Percentiles rank a stretch among this genome's conserved stretches.
phyloP scores from a whole-genome alignment of 108 stramenopile genomes.

The Cylindrotheca fusiformis region DNA sequence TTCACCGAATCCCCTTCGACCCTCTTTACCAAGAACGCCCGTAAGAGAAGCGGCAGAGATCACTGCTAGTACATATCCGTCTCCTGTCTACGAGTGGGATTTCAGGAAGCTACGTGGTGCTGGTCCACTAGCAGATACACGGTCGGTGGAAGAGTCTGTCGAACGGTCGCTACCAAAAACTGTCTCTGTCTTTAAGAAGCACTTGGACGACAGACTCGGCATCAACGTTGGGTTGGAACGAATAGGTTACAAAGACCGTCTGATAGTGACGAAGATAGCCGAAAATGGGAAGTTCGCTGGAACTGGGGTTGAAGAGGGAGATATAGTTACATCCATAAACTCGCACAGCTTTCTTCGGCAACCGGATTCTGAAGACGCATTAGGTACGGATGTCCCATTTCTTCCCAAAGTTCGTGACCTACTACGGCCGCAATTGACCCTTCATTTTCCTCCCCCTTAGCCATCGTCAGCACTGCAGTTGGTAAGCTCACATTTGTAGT shows the following conservation, averaged over 20 bases:
- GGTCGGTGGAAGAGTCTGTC: background rate
- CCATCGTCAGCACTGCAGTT: conserved; percentile 13
- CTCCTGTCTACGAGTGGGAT: background rate
- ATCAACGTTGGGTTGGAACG: conserved; percentile 13
- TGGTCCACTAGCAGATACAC: background rate
- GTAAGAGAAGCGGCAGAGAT: no score
- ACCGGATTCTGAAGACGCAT: conserved; percentile 14
- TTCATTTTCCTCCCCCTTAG: conserved; percentile 6
- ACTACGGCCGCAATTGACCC: background rate
- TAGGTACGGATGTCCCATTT: no score
- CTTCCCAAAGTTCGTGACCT: no score
- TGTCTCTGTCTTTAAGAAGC: conserved; percentile 17
- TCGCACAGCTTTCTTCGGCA: conserved; percentile 5
- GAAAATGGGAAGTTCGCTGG: conserved; percentile 21
- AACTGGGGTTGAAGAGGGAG: conserved; percentile 21
- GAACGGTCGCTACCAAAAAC: background rate
- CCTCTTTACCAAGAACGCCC: no score
- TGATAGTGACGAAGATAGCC: conserved; percentile 20
- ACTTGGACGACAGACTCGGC: conserved; percentile 18
- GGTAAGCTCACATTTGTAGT: conserved; percentile 25
- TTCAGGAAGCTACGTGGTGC: background rate
- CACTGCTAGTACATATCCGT: no score
- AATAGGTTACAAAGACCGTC: conserved; percentile 11
- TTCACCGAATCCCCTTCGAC: no score
- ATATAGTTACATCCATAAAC: conserved; percentile 27